Conservation (phyloP, 768 basidiomycete species). For the Mycena crocata region DNA sequence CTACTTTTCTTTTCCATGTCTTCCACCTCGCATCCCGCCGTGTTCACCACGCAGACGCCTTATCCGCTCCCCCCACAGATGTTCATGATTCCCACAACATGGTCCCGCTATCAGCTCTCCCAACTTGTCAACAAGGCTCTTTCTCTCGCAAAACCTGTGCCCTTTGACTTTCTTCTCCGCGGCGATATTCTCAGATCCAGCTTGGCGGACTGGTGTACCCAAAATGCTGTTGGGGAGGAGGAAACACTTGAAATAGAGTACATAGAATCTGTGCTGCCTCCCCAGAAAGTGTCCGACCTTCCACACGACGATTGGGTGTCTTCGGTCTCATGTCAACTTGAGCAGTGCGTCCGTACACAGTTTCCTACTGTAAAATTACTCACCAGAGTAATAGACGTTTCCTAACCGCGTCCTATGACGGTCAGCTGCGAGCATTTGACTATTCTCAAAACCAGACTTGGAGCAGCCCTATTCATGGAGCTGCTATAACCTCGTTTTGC, state of each 20-base stretch:
- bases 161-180: conserved; percentile 92
- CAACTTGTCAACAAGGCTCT: conserved; percentile 97
- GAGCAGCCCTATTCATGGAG: conserved; percentile 64
- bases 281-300: conserved; percentile 80
- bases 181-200: conserved; percentile 83
- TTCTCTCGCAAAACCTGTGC: conserved; percentile 75
- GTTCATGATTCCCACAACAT: conserved; percentile 91
- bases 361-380: conserved; percentile 21
- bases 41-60: conserved; percentile 78
- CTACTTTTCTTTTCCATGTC: conserved; percentile 24
- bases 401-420: conserved; percentile 86
- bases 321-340: conserved; percentile 71
- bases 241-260: conserved; percentile 94
- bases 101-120: conserved; percentile 96
- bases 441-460: conserved; percentile 69
- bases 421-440: conserved; percentile 78
- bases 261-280: conserved; percentile 89
- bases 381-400: conserved; percentile 62
- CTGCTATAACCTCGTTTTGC: conserved; percentile 76
- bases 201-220: conserved; percentile 80
- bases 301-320: conserved; percentile 97
- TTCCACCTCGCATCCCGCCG: conserved; percentile 54
- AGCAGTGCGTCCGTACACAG: conserved; percentile 54
- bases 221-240: conserved; percentile 83
- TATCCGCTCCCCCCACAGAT: conserved; percentile 88